Evolutionary conservation across 306 rosid genomes (phyloP).

Genomic region (Cucumis melo): DNA sequence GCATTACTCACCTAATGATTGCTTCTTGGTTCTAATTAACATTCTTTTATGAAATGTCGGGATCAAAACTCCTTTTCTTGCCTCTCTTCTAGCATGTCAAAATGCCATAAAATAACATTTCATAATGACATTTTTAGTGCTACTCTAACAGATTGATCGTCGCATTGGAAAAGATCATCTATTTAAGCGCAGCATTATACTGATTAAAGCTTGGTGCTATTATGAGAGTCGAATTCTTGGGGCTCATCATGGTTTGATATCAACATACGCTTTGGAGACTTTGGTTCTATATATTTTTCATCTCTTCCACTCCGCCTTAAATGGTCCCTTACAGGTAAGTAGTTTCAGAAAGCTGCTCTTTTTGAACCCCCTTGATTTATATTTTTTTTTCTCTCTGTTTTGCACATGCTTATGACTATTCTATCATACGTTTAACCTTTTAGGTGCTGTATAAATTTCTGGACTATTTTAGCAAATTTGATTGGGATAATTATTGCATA

Average conservation of each 20-base stretch:
- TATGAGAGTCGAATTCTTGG: conserved; percentile 90
- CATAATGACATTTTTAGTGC: not conserved
- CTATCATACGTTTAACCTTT: not conserved
- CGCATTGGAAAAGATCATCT: conserved; percentile 61
- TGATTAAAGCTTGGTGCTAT: conserved; percentile 87
- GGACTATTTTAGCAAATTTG: conserved; percentile 81
- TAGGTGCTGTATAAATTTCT: conserved; percentile 80
- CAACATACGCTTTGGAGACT: conserved; percentile 89
- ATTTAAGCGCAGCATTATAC: conserved; percentile 74
- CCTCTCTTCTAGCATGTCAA: not conserved
- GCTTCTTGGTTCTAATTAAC: not conserved
- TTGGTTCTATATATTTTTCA: conserved; percentile 73
- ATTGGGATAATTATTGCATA: conserved; percentile 74
- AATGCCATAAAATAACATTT: not conserved
- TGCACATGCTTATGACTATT: not conserved
- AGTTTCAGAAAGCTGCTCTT: not conserved
- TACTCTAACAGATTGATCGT: conserved; percentile 49
- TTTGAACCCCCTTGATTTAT: not conserved
- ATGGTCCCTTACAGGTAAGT: conserved; percentile 73
- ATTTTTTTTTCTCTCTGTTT: not conserved
- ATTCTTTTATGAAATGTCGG: not conserved
- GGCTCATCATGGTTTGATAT: conserved; percentile 80
- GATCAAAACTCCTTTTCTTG: not conserved
- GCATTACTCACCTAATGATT: not conserved
- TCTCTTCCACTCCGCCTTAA: conserved; percentile 47